These are phyloP conservation scores for Hypomyces perniciosus DNA, from an alignment of 2,329 filamentous ascomycete species.

Conservation along the genomic window DNA sequence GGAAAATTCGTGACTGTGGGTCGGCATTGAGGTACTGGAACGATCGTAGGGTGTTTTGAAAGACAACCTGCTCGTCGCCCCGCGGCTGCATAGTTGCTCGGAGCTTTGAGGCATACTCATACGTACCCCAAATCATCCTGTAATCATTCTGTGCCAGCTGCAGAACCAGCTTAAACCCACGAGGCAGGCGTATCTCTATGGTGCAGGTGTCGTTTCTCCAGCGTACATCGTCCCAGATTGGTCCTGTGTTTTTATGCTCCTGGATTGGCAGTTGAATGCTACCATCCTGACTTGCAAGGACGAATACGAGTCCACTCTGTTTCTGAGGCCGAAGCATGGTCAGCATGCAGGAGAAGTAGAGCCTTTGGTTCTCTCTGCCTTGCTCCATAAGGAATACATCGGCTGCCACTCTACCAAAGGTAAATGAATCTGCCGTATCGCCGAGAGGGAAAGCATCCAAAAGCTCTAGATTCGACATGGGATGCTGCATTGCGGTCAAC, in stretches of 20 bases:
- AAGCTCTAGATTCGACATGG: constrained; percentile 44
- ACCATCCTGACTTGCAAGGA: constrained; percentile 74
- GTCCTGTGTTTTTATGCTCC: constrained; percentile 58
- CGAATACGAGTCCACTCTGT: constrained; percentile 63
- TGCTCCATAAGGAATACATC: constrained; percentile 69
- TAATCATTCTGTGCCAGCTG: constrained; percentile 73
- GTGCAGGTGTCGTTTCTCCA: constrained; percentile 66
- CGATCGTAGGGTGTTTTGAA: constrained; percentile 61
- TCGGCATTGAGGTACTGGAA: constrained; percentile 78
- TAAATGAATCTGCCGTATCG: constrained; percentile 69
- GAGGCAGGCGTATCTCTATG: constrained; percentile 64
- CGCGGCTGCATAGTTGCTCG: constrained; percentile 64
- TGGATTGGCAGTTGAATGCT: constrained; percentile 70
- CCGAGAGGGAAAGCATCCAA: constrained; percentile 67
- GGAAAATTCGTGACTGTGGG: constrained; percentile 65
- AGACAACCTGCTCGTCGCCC: constrained; percentile 63
- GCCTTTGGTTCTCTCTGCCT: constrained; percentile 60
- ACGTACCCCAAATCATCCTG: constrained; percentile 72
- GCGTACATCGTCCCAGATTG: constrained; percentile 74
- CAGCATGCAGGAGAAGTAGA: constrained; percentile 67
- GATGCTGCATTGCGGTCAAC: constrained; percentile 43
- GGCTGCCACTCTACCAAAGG: constrained; percentile 71
- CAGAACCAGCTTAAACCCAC: constrained; percentile 67
- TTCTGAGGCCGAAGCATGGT: constrained; percentile 66
- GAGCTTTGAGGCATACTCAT: constrained; percentile 75